Evolutionary conservation across 805 yeast genomes (phyloP), one percentile per base, ranked within the genome.

Genomic region (Pichia exigua): DNA sequence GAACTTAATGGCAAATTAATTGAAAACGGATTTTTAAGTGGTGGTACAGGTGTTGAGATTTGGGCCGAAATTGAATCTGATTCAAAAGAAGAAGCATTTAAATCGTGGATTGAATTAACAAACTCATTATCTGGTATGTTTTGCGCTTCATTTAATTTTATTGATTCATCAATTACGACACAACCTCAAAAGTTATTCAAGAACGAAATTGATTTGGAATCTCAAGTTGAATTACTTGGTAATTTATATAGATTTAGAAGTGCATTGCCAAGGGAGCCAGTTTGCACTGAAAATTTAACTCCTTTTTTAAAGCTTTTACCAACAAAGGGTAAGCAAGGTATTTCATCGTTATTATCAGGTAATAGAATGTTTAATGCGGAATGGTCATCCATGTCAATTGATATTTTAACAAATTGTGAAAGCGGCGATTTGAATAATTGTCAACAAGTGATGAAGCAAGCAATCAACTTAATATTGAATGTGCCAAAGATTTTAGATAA

Each of bases 271-370:
- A 80, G 92, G 55, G 99, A 94, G 64, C 96, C 97, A 0, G 83
- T 94, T 18, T 94, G 99, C 68, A 94, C 99, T 0, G 99, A 94
- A 66, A 94, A 94, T 68, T 74, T 94, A 63, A 92, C 99, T 0
- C 98, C 99, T 0, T 89, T 92, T 59, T 67, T 94, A 55, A 91
- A 90, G 64, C 72, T 94, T 54, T 74, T 94, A 28, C 98, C 99
- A 3, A 87, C 97, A 12, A 84, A 88, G 63, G 97, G 97, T 2
- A 85, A 83, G 64, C 82, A 95, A 0, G 99, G 99, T 2, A 72
- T 94, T 41, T 79, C 96, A 0, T 78, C 95, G 0, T 72, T 92
- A 42, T 72, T 94, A 24, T 95, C 90, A 60, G 98, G 99, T 20
- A 96, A 89, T 65, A 83, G 83, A 61, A 78, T 89, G 10, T 94